phyloP scores from a whole-genome alignment of 2,329 filamentous ascomycete genomes.

The Tricladium varicosporioides region DNA sequence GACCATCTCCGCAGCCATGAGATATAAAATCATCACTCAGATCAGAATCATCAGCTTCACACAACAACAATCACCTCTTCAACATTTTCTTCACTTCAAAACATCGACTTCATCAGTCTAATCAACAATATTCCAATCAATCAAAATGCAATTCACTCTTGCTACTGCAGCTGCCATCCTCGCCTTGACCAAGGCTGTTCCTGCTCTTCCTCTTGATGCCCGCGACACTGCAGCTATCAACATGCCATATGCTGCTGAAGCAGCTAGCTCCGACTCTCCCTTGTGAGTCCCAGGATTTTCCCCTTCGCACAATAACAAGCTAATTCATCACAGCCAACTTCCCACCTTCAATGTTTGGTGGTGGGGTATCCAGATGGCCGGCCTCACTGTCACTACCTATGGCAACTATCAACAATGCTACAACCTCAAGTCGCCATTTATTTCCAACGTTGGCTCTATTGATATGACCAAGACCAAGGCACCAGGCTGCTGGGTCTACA shows the following conservation, averaged over 20 bases:
- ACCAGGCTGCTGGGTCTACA: conserved; percentile 1
- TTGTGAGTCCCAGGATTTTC: not conserved
- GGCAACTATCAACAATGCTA: conserved; percentile 3
- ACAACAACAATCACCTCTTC: too few species aligned
- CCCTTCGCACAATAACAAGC: too few species aligned
- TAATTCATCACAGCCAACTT: not conserved
- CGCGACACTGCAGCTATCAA: too few species aligned
- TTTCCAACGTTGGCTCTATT: not conserved
- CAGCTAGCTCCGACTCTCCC: not conserved
- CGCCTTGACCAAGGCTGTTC: not conserved
- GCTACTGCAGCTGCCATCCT: not conserved
- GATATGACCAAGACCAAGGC: not conserved
- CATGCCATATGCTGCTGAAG: too few species aligned
- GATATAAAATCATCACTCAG: too few species aligned
- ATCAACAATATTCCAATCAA: not conserved
- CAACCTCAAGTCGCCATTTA: conserved; percentile 1
- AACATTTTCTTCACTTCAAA: too few species aligned
- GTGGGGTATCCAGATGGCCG: not conserved
- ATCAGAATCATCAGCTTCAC: too few species aligned
- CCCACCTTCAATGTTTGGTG: conserved; percentile 3
- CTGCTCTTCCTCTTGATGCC: not conserved
- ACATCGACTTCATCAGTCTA: not conserved
- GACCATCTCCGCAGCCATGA: too few species aligned
- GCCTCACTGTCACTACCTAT: not conserved
- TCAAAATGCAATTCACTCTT: conserved; percentile 7